These are phyloP conservation scores for Microdochium bolleyi DNA, from an alignment of 2,329 filamentous ascomycete species.

Conservation along the genomic window DNA sequence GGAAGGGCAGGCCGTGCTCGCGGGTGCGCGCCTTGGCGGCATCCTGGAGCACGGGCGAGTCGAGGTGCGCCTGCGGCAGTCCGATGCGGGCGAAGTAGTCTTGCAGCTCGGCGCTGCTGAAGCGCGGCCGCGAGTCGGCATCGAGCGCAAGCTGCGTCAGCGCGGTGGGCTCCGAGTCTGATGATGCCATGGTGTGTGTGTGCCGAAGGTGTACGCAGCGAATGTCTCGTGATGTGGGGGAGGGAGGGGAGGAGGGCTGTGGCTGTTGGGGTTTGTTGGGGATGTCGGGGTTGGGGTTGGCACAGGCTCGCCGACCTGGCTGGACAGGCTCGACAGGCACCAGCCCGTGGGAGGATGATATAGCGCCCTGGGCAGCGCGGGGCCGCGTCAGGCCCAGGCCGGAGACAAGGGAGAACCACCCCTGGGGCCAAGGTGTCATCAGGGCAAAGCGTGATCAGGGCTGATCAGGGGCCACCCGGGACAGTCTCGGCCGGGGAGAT, in stretches of 20 bases:
- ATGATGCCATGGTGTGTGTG: not conserved
- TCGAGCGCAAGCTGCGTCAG: not conserved
- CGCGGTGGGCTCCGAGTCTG: not conserved
- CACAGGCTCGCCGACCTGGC: too few species aligned
- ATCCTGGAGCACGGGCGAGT: not conserved
- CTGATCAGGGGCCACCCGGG: too few species aligned
- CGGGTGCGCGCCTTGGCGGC: not conserved
- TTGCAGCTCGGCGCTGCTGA: not conserved
- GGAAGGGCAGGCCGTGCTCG: not conserved
- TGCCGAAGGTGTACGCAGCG: not conserved
- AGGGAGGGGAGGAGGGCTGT: not conserved
- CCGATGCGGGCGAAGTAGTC: not conserved
- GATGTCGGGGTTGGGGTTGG: not conserved
- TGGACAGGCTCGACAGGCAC: too few species aligned
- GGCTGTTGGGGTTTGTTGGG: not conserved
- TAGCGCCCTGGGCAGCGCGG: too few species aligned
- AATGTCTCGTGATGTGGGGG: not conserved
- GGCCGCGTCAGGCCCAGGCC: too few species aligned
- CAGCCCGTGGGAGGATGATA: too few species aligned
- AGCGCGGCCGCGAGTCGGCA: not conserved
- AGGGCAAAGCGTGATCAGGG: too few species aligned
- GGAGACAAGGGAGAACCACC: too few species aligned
- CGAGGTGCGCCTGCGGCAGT: not conserved
- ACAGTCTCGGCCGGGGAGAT: too few species aligned
- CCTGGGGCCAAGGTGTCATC: too few species aligned